Conservation (phyloP, 2,329 filamentous ascomycete genomes). For the Aspergillus sojae region DNA sequence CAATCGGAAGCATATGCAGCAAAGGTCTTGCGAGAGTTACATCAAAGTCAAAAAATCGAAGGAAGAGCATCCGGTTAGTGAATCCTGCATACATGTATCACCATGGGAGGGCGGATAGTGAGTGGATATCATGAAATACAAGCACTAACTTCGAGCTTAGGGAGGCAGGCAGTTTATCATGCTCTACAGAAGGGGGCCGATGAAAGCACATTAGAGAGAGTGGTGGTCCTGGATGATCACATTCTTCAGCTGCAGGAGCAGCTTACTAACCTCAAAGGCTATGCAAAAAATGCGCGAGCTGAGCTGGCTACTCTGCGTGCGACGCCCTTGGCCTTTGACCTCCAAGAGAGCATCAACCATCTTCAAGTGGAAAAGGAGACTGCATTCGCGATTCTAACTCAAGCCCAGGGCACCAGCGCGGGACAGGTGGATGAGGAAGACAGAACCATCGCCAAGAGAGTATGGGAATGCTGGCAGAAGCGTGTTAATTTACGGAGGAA, state of each 20-base stretch:
- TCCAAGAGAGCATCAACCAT: conserved; percentile 46
- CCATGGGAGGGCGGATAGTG: not conserved
- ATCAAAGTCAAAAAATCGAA: conserved; percentile 62
- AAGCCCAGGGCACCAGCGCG: conserved; percentile 43
- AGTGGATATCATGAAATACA: not conserved
- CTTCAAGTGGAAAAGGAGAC: conserved; percentile 50
- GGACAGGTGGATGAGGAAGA: conserved; percentile 52
- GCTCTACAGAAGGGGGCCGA: conserved; percentile 55
- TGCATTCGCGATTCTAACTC: conserved; percentile 45
- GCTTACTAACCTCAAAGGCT: conserved; percentile 47
- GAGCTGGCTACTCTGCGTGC: conserved; percentile 50
- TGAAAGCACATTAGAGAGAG: conserved; percentile 50
- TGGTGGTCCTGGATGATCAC: conserved; percentile 53
- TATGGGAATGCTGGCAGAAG: conserved; percentile 50
- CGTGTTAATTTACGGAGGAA: conserved; percentile 47
- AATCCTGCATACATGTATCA: not conserved
- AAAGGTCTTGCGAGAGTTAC: conserved; percentile 65
- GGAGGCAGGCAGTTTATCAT: conserved; percentile 66
- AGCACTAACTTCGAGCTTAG: conserved; percentile 35
- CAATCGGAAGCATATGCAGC: conserved; percentile 53
- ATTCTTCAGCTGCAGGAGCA: conserved; percentile 51
- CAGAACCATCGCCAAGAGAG: conserved; percentile 48
- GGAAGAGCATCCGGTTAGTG: conserved; percentile 56
- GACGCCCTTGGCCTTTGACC: conserved; percentile 54
- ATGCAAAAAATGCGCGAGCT: conserved; percentile 54